Base-by-base conservation (phyloP, 2,329 filamentous ascomycete species). In the Fulvia fulva region DNA sequence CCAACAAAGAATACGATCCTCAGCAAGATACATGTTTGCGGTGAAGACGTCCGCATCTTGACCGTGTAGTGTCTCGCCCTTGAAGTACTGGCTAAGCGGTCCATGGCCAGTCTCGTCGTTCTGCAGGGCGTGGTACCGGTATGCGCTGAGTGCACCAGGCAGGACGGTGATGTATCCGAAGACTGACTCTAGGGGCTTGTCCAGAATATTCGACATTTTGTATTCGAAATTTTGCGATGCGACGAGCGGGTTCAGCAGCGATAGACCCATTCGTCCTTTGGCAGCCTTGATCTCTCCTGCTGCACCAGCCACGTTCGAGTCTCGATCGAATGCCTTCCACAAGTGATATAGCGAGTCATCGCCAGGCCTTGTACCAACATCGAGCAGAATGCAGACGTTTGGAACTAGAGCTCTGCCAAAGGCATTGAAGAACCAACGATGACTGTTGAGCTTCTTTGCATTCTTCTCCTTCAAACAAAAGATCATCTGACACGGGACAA, bases 191-290 rank as follows among this genome's bases (percentile, higher is more conserved):
- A 99, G 80, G 0, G 94, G 94, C 75, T 99, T 99, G 73, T 99
- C 94, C 25, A 99, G 81, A 68, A 99, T 99, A 69, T 99, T 99
- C 43, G 91, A 96, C 91, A 99, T 97, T 76, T 99, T 99, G 80
- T 99, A 99, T 78, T 99, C 94, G 66, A 99, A 99, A 73, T 99
- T 99, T 70, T 99, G 94, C 47, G 91, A 96, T 0, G 94, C 94
- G 16, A 99, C 93, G 5, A 99, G 81, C 0, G 94, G 94, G 69
- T 99, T 99, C 47, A 99, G 79, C 16, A 99, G 81, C 62, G 93
- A 91, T 5, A 86, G 79, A 70, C 91, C 92, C 23, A 83, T 86
- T 65, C 87, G 90, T 7, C 94, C 94, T 74, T 97, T 96, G 77
- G 96, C 96, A 0, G 94, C 94, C 73, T 93, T 96, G 75, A 99